Evolutionary conservation across 208 protist species (phyloP).

Genomic region (Acanthamoeba castellanii): DNA sequence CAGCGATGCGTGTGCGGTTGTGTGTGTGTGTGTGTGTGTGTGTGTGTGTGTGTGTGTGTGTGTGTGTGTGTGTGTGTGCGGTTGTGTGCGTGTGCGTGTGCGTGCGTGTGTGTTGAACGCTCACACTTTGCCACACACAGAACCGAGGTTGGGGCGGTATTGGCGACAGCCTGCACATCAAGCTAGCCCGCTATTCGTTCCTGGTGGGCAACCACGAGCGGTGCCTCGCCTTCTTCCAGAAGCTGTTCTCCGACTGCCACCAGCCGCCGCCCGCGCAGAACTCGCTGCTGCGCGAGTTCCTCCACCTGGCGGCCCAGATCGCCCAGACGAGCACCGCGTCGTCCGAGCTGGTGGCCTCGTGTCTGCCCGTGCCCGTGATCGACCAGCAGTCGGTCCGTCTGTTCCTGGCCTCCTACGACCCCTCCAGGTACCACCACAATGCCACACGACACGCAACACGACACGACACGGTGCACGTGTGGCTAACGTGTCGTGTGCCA

Average conservation of each 20-base stretch:
- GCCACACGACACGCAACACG: too few relatives aligned
- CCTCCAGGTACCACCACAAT: background rate
- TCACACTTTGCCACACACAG: background rate
- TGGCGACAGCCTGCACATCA: conserved; percentile 31
- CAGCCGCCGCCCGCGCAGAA: conserved; percentile 32
- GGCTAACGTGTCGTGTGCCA: background rate
- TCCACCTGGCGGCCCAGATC: conserved; percentile 1
- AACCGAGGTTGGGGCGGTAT: conserved; percentile 42
- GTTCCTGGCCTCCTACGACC: conserved; percentile 20
- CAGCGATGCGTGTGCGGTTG: too few relatives aligned
- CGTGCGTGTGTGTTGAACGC: too few relatives aligned
- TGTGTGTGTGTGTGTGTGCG: too few relatives aligned
- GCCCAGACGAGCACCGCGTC: background rate
- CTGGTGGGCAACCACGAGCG: conserved; percentile 11
- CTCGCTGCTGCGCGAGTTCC: background rate
- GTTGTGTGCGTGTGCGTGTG: too few relatives aligned
- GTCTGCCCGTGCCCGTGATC: conserved; percentile 35
- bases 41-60: too few relatives aligned
- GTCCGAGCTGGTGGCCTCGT: conserved; percentile 5
- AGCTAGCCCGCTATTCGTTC: conserved; percentile 18
- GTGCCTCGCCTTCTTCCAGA: conserved; percentile 40
- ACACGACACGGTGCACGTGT: too few relatives aligned
- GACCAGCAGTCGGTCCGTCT: conserved; percentile 30
- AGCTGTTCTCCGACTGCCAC: conserved; percentile 26
- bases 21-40: too few relatives aligned